Evolutionary conservation across 2,329 filamentous ascomycete genomes (phyloP).

Genomic region (Colletotrichum zoysiae): DNA sequence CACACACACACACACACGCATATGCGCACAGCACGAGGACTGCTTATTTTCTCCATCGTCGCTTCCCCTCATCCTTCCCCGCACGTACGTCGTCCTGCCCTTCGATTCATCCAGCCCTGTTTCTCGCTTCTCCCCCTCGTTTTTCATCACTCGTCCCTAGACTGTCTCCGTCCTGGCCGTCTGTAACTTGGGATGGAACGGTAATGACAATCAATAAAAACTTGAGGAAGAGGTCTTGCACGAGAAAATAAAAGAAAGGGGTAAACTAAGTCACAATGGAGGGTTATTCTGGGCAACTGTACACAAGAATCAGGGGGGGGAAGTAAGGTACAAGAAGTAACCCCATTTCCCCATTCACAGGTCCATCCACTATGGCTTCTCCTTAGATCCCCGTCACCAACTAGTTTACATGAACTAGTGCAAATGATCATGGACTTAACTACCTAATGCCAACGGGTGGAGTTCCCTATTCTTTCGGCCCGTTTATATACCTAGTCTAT

Average conservation of each 20-base stretch:
- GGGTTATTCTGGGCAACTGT: background rate
- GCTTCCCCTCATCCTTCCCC: conserved; percentile 32
- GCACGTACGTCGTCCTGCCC: conserved; percentile 22
- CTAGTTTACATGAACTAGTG: background rate
- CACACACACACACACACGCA: background rate
- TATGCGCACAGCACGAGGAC: too few relatives aligned
- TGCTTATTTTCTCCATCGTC: conserved; percentile 11
- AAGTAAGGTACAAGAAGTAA: background rate
- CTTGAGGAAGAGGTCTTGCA: accelerated
- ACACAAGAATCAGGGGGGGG: background rate
- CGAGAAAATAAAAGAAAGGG: background rate
- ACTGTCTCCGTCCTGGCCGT: background rate
- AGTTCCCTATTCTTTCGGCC: conserved; percentile 30
- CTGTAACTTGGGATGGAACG: background rate
- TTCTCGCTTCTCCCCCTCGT: conserved; percentile 22
- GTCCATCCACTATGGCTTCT: background rate
- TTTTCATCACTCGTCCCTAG: too few relatives aligned
- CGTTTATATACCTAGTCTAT: conserved; percentile 13
- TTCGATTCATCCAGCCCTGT: background rate
- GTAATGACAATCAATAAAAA: background rate
- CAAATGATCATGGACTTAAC: too few relatives aligned
- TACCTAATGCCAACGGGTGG: conserved; percentile 24
- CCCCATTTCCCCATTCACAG: background rate
- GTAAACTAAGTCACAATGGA: background rate
- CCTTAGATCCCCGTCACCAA: background rate